Evolutionary conservation across 2,329 filamentous ascomycete species (phyloP).

Genomic region (Neofusicoccum sp.): DNA sequence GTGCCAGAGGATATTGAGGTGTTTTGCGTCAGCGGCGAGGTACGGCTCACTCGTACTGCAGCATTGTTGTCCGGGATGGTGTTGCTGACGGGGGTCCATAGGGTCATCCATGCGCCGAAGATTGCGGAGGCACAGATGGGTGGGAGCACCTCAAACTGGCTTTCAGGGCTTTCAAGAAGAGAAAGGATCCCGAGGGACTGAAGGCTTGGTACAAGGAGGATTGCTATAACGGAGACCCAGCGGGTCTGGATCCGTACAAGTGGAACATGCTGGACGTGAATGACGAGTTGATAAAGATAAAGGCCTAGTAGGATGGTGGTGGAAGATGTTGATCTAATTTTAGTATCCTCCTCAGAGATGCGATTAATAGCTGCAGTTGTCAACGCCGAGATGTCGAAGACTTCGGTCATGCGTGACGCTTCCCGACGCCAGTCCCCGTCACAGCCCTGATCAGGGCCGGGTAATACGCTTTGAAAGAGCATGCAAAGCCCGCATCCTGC

Average conservation of each 20-base stretch:
- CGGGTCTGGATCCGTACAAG: conserved; percentile 7
- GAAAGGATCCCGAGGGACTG: conserved; percentile 1
- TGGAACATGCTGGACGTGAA: conserved; percentile 16
- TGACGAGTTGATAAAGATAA: neutral
- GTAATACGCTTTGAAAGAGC: too few relatives aligned
- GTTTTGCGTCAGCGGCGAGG: conserved; percentile 7
- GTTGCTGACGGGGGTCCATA: neutral
- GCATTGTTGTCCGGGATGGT: neutral
- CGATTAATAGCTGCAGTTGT: too few relatives aligned
- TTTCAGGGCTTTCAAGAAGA: conserved; percentile 14
- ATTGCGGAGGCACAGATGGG: neutral
- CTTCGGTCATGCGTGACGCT: too few relatives aligned
- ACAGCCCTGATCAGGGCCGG: too few relatives aligned
- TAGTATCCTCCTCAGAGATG: too few relatives aligned
- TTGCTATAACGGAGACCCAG: conserved; percentile 1
- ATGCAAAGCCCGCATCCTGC: too few relatives aligned
- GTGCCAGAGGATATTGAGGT: neutral
- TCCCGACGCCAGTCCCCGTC: too few relatives aligned
- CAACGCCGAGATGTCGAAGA: too few relatives aligned
- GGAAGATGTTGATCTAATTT: too few relatives aligned
- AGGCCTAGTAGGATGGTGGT: neutral
- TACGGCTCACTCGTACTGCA: neutral
- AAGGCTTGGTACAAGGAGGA: conserved; percentile 14
- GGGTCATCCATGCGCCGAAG: conserved; percentile 3
- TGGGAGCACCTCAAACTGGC: conserved; percentile 12